Conservation (phyloP, 345 rosid genomes). For the Pugionium dolabratum region DNA sequence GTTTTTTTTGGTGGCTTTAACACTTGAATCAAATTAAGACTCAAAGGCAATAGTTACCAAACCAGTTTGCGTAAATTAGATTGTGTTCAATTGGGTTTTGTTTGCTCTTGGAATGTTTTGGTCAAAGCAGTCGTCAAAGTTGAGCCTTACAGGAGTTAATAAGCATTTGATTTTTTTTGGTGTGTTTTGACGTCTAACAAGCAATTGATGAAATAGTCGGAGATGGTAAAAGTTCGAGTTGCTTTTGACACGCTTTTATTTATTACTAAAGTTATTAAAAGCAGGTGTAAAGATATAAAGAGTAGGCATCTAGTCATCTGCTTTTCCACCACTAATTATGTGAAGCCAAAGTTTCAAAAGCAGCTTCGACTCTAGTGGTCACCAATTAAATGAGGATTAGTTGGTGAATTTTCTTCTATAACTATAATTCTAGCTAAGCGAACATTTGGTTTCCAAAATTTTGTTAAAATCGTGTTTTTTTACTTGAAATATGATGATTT, state of each 20-base stretch:
- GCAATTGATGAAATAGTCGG: background rate
- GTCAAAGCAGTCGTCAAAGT: conserved; percentile 29
- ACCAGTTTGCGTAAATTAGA: background rate
- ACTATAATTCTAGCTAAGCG: no score
- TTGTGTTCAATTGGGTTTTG: background rate
- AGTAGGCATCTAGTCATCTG: conserved; percentile 37
- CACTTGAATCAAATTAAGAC: background rate
- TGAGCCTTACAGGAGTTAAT: background rate
- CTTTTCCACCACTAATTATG: conserved; percentile 9
- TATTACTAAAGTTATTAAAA: background rate
- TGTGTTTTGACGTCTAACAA: no score
- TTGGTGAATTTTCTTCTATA: conserved; percentile 2
- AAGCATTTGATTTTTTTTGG: no score
- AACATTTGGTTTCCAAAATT: no score
- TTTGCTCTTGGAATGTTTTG: background rate
- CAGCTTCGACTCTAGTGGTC: conserved; percentile 18
- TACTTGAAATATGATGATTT: no score
- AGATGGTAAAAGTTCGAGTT: conserved; percentile 20
- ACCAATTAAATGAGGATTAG: conserved; percentile 8
- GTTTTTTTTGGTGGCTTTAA: background rate
- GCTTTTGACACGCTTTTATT: conserved; percentile 21
- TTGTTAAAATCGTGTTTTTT: no score
- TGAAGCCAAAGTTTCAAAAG: conserved; percentile 26
- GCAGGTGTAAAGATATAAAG: background rate
- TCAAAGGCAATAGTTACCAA: background rate